These are phyloP conservation scores for Climacium dendroides DNA, from an alignment of 225 moss, liverwort and hornwort species.

Conservation along the genomic window DNA sequence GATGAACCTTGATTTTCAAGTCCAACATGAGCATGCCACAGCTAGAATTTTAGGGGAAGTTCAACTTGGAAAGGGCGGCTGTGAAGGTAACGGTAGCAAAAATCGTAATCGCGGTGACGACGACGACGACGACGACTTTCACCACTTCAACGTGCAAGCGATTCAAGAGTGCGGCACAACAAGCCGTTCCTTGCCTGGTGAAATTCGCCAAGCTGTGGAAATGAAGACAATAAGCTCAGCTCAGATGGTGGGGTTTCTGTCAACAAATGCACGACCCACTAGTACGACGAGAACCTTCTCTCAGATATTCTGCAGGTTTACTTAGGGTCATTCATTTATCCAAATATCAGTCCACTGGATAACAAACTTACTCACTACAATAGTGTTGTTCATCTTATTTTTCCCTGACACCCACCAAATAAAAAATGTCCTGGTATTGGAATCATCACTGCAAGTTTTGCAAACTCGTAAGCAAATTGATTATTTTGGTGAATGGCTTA, in stretches of 20 bases:
- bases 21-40: background rate
- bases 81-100: background rate
- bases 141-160: background rate
- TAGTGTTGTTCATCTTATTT: background rate
- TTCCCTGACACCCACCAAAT: background rate
- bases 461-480: background rate
- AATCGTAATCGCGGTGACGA: background rate
- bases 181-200: background rate
- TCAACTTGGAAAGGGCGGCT: background rate
- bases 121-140: background rate
- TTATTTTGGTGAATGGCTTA: background rate
- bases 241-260: background rate
- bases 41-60: background rate
- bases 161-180: background rate
- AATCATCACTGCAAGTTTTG: background rate
- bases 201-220: background rate
- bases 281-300: background rate
- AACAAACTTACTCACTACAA: background rate
- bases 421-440: background rate
- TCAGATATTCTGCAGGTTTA: no score
- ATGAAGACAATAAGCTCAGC: background rate
- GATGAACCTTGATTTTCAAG: background rate
- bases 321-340: background rate
- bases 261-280: background rate
- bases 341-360: background rate